A percentile compares a stretch with the other conserved stretches of the same genome.
These are phyloP conservation scores for Euphorbia tirucalli DNA, from an alignment of 345 rosid genomes.

Conservation along the genomic window DNA sequence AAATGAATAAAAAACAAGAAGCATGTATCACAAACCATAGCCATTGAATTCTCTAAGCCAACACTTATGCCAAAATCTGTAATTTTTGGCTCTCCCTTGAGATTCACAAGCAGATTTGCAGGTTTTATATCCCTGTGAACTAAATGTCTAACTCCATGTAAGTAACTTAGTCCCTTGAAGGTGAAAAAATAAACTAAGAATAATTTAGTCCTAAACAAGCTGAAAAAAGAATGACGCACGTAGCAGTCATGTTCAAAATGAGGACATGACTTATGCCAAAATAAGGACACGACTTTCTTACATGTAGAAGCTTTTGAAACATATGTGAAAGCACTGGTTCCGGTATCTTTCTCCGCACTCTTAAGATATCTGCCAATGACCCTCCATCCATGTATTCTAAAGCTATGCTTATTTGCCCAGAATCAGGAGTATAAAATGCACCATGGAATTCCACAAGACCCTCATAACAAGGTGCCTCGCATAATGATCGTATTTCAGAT, in stretches of 20 bases:
- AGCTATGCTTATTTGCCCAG: constrained; percentile 95
- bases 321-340: constrained; percentile 84
- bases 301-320: constrained; percentile 83
- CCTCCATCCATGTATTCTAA: constrained; percentile 98
- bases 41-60: constrained; percentile 91
- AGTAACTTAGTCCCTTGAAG: constrained; percentile 76
- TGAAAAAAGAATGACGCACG: constrained; percentile 16
- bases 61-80: constrained; percentile 98
- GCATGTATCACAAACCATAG: constrained; percentile 63
- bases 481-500: constrained; percentile 85
- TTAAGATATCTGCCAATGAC: constrained; percentile 82
- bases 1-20: no score
- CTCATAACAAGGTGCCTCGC: constrained; percentile 89
- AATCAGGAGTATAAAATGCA: constrained; percentile 89
- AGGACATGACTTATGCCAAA: no score
- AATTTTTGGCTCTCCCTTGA: constrained; percentile 93
- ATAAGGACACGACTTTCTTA: no score
- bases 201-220: constrained; percentile 15
- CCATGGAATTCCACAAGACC: constrained; percentile 97
- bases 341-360: constrained; percentile 55
- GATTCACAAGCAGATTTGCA: constrained; percentile 89
- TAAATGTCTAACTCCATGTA: constrained; percentile 85
- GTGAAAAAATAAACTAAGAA: background rate
- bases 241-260: background rate
- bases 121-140: constrained; percentile 99